Conservation (phyloP, 2,329 filamentous ascomycete genomes). For the Kalmusia sp. region DNA sequence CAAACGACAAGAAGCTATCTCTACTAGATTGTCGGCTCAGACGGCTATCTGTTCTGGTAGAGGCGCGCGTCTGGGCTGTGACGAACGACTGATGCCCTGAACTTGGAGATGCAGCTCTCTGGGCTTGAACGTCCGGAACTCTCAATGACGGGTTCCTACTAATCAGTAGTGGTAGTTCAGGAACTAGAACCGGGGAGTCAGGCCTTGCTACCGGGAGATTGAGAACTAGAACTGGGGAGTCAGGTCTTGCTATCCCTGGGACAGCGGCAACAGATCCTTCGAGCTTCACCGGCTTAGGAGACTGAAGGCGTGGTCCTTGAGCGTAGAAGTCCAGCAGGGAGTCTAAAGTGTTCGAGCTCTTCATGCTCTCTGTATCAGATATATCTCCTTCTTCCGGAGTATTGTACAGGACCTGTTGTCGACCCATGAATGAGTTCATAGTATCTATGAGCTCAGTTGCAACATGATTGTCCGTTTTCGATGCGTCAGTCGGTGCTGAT, state of each 20-base stretch:
- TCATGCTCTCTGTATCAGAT: slow-evolving; percentile 7
- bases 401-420: neutral
- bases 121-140: neutral
- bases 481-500: neutral
- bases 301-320: neutral
- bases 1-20: slow-evolving; percentile 5
- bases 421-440: neutral
- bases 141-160: neutral
- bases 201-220: neutral
- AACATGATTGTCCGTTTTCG: no score
- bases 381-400: neutral
- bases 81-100: slow-evolving; percentile 9
- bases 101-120: neutral
- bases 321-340: slow-evolving; percentile 4
- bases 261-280: neutral
- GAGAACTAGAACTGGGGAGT: neutral
- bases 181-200: neutral
- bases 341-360: slow-evolving; percentile 1
- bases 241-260: neutral
- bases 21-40: slow-evolving; percentile 1
- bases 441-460: neutral
- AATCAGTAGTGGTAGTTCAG: neutral
- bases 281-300: neutral
- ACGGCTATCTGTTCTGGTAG: neutral
- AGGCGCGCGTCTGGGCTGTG: slow-evolving; percentile 1